Evolutionary conservation across 2,329 filamentous ascomycete species (phyloP), one percentile per base, ranked within the genome.

Genomic region (Pseudogymnoascus sp.): DNA sequence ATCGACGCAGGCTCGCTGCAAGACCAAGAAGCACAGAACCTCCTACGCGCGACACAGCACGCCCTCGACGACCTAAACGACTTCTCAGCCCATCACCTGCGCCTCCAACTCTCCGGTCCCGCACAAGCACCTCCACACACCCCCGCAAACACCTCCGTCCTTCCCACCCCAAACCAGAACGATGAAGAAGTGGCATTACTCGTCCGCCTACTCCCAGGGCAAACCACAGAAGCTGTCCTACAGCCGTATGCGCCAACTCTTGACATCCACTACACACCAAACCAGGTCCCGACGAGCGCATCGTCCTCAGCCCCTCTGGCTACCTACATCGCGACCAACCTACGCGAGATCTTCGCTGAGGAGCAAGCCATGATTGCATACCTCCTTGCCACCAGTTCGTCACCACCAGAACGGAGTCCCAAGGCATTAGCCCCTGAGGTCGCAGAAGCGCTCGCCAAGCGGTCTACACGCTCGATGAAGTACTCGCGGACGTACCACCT

Each of bases 401-500:
- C 82, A 23, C 81, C 82, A 4, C 76, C 79, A 39, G 79, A 81
- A 67, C 70, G 78, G 65, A 76, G 78, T 62, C 76, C 80, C 2
- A 78, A 80, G 65, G 78, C 78, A 4, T 69, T 84, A 41, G 77
- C 79, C 0, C 78, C 81, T 36, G 80, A 85, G 34, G 77, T 81
- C 0, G 78, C 81, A 23, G 84, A 85, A 43, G 79, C 82, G 0
- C 79, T 85, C 69, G 83, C 77, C 71, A 89, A 81, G 82, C 89
- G 92, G 66, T 90, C 90, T 37, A 95, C 90, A 2, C 84, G 92
- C 61, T 92, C 92, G 0, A 84, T 98, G 72, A 96, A 93, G 74
- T 96, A 97, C 74, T 89, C 95, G 3, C 87, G 93, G 13, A 96
- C 91, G 0, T 99, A 98, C 74, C 95, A 99, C 73, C 80, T 99